Conservation (phyloP, 345 rosid genomes). For the Populus nigra region DNA sequence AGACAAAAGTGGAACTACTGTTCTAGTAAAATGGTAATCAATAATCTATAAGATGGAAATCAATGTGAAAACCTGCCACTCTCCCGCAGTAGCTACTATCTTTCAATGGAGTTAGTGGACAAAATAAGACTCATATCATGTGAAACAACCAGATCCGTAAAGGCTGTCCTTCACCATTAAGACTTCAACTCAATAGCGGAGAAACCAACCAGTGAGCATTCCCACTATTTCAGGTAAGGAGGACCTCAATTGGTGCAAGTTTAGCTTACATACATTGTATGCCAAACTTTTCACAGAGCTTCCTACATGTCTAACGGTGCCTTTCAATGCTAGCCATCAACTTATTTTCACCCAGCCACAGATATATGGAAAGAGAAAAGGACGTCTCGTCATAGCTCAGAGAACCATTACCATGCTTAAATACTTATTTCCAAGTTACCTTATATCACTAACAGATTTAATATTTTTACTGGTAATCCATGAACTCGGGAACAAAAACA, state of each 20-base stretch:
- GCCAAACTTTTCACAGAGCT: slow-evolving; percentile 4
- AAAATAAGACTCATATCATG: not conserved
- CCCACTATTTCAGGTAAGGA: slow-evolving; percentile 46
- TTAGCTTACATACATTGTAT: not conserved
- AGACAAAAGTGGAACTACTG: not conserved
- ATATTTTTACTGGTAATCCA: no score
- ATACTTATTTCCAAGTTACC: not conserved
- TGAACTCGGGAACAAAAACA: no score
- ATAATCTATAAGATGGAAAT: not conserved
- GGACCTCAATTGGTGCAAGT: not conserved
- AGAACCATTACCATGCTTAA: not conserved
- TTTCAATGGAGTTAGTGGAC: not conserved
- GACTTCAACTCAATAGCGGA: slow-evolving; percentile 8
- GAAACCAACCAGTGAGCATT: not conserved
- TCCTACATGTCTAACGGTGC: not conserved
- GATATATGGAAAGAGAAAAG: not conserved
- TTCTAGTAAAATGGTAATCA: not conserved
- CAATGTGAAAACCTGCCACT: not conserved
- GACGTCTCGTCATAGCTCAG: not conserved
- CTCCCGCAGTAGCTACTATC: not conserved
- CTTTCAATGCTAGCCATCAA: not conserved
- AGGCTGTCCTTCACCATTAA: not conserved
- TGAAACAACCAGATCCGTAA: not conserved
- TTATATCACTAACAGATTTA: no score
- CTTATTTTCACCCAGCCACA: not conserved